phyloP scores from a whole-genome alignment of 2,329 filamentous ascomycete genomes.

The Furcasterigmium furcatum region DNA sequence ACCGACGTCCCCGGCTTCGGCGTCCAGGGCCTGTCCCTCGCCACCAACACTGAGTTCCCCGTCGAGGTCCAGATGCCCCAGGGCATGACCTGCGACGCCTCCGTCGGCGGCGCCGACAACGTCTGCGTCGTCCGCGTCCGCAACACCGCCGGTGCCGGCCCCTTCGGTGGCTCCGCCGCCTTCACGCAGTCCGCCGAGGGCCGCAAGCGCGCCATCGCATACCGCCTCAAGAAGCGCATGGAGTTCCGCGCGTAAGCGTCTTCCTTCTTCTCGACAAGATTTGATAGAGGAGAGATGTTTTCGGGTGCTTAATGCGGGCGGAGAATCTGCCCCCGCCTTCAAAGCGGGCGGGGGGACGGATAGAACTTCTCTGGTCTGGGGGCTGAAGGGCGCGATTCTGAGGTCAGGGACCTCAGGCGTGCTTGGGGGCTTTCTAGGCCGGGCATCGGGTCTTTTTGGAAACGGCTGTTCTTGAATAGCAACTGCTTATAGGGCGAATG shows the following conservation, averaged over 20 bases:
- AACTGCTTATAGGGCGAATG: no score
- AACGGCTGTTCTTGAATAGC: neutral
- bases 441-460: neutral
- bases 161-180: conserved; percentile 64
- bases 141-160: conserved; percentile 59
- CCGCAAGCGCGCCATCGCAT: conserved; percentile 60
- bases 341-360: conserved; percentile 5
- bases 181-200: conserved; percentile 59
- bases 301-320: neutral
- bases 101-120: conserved; percentile 53
- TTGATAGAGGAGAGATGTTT: neutral
- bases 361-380: neutral
- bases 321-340: neutral
- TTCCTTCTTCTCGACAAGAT: neutral
- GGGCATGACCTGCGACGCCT: conserved; percentile 65
- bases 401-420: neutral
- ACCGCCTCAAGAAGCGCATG: conserved; percentile 36
- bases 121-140: conserved; percentile 65
- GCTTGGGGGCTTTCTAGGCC: neutral
- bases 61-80: conserved; percentile 62
- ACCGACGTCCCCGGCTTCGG: conserved; percentile 59
- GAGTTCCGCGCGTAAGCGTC: conserved; percentile 20
- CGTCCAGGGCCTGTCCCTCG: conserved; percentile 53
- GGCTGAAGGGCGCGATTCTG: neutral
- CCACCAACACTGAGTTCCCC: conserved; percentile 61